Base-by-base conservation (phyloP, 192 early-diverging fungal species). In the Powellomyces hirtus region DNA sequence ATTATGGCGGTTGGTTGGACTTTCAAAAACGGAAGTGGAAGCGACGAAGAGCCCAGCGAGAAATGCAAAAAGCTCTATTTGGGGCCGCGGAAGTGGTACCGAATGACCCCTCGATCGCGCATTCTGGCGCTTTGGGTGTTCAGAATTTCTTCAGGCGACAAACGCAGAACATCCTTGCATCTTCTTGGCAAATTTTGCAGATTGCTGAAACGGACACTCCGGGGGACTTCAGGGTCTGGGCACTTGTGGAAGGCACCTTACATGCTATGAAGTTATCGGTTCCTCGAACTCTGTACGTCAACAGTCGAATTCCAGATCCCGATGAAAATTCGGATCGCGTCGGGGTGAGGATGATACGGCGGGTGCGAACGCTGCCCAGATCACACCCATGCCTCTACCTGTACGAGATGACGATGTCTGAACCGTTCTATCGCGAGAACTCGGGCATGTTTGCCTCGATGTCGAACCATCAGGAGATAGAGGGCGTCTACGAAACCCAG, bases 401-500 rank as follows among this genome's bases (percentile, higher is more conserved):
- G 26, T 99, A 92, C 76, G 84, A 87, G 73, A 82, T 94, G 66
- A 78, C 73, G 29, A 93, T 97, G 93, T 46, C 84, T 16, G 97
- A 99, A 75, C 55, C 68, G 5, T 83, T 89, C 16, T 99, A 87
- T 75, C 84, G 81, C 18, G 80, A 81, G 40, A 85, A 95, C 70
- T 75, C 80, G 16, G 87, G 86, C 62, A 82, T 90, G 64, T 89
- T 95, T 77, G 72, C 86, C 10, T 80, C 83, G 20, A 84, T 96
- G 55, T 93, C 96, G 62, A 92, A 88, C 63, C 89, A 96, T 73
- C 89, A 94, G 26, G 79, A 87, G 29, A 89, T 94, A 31, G 92
- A 91, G 61, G 97, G 95, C 37, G 92, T 97, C 6, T 99, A 99
- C 71, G 97, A 99, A 82, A 90, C 92, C 0, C 89, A 96, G 61